Percentiles rank a stretch among this genome's conserved stretches.
Conservation (phyloP, 306 rosid genomes). For the Senna siamea region DNA sequence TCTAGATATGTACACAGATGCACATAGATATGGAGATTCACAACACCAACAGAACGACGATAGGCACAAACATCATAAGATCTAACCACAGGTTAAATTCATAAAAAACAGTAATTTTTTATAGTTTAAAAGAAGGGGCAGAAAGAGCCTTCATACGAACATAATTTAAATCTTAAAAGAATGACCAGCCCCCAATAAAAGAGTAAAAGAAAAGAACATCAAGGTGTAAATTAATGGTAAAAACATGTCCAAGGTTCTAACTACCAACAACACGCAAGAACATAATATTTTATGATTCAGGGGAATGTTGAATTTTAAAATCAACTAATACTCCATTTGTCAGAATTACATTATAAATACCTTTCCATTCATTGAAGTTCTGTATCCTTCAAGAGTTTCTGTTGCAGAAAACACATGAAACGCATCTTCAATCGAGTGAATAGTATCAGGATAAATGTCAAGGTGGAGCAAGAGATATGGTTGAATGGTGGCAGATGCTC, state of each 20-base stretch:
- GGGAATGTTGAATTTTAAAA: not conserved
- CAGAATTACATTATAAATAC: conserved; percentile 34
- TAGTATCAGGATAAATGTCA: conserved; percentile 78
- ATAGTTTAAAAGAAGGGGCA: no score
- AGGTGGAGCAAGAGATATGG: conserved; percentile 87
- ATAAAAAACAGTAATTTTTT: no score
- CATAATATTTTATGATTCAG: not conserved
- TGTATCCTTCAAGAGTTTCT: conserved; percentile 89
- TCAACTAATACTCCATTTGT: not conserved
- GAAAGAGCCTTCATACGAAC: no score
- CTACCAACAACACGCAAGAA: not conserved
- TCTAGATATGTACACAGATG: no score
- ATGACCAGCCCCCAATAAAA: not conserved
- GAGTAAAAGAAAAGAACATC: not conserved
- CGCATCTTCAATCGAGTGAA: conserved; percentile 79
- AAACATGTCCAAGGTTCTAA: not conserved
- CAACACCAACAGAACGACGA: no score
- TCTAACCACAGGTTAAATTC: no score
- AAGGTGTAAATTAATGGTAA: no score
- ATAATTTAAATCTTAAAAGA: no score
- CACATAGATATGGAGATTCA: no score
- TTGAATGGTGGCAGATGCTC: conserved; percentile 69
- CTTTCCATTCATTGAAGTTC: conserved; percentile 73
- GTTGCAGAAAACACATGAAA: conserved; percentile 77
- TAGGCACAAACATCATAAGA: no score